Conservation (phyloP, 768 basidiomycete species). For the Tulasnella sp. region DNA sequence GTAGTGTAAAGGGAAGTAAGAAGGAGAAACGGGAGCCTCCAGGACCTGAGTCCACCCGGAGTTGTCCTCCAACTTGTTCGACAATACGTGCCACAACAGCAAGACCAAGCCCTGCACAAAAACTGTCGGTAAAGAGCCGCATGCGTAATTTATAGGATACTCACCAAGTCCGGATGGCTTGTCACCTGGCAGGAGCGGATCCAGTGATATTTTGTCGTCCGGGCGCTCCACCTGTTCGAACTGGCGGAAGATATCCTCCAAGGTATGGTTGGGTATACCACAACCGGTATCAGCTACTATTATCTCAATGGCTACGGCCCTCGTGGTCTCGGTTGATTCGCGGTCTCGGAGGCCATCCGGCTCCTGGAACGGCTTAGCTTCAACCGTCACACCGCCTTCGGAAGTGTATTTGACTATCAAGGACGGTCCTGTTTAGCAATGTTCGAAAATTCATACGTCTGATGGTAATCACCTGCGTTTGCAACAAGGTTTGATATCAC, state of each 20-base stretch:
- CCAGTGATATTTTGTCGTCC: constrained; percentile 45
- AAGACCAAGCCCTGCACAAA: constrained; percentile 63
- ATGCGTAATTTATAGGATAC: constrained; percentile 29
- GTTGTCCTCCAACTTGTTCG: constrained; percentile 75
- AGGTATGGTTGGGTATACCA: constrained; percentile 66
- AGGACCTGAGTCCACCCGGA: constrained; percentile 74
- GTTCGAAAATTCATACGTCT: not conserved
- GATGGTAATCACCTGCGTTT: constrained; percentile 61
- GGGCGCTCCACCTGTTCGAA: constrained; percentile 71
- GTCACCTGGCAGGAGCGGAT: not conserved
- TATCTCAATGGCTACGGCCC: constrained; percentile 66
- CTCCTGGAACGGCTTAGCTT: constrained; percentile 57
- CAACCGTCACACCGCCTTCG: constrained; percentile 62
- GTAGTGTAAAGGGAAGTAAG: constrained; percentile 63
- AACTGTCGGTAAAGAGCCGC: not conserved
- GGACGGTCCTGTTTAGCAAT: not conserved
- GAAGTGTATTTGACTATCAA: constrained; percentile 70
- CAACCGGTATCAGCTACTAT: constrained; percentile 71
- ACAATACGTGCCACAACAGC: constrained; percentile 82
- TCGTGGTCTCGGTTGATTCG: constrained; percentile 37
- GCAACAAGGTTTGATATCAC: constrained; percentile 78
- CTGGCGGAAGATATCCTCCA: constrained; percentile 77
- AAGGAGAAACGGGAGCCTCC: constrained; percentile 75
- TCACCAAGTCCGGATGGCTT: constrained; percentile 54
- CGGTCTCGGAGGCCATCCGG: constrained; percentile 53